phyloP scores from a whole-genome alignment of 371 early-diverging fungal genomes.

The Mucor saturninus region DNA sequence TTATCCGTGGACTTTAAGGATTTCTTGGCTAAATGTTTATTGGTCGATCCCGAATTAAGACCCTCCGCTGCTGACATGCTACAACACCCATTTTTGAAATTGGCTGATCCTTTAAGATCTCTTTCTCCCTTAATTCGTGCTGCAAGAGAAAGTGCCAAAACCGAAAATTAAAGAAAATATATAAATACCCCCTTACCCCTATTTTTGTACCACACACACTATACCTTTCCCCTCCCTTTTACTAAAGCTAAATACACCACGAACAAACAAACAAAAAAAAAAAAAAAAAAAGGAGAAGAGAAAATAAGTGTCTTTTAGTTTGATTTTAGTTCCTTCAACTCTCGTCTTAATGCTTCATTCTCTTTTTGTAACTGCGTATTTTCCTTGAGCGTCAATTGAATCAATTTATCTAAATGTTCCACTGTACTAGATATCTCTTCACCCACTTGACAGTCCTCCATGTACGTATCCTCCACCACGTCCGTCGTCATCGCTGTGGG shows the following conservation, averaged over 20 bases:
- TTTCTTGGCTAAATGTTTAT: slow-evolving; percentile 68
- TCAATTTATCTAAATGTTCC: slow-evolving; percentile 49
- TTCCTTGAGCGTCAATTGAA: slow-evolving; percentile 49
- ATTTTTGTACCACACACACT: not conserved
- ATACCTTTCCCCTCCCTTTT: not conserved
- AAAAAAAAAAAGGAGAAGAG: too few relatives aligned
- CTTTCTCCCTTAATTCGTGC: slow-evolving; percentile 32
- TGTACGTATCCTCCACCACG: too few relatives aligned
- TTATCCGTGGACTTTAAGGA: slow-evolving; percentile 66
- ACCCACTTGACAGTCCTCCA: too few relatives aligned
- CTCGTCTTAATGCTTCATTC: slow-evolving; percentile 28
- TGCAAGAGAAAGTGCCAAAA: slow-evolving; percentile 48
- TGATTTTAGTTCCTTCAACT: slow-evolving; percentile 23
- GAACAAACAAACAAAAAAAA: too few relatives aligned
- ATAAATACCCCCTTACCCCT: not conserved
- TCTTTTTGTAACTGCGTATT: slow-evolving; percentile 59
- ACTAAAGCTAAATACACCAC: too few relatives aligned
- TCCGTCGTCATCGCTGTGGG: not conserved
- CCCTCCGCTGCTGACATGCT: slow-evolving; percentile 34
- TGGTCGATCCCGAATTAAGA: slow-evolving; percentile 61
- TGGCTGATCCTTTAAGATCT: slow-evolving; percentile 30
- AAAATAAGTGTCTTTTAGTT: not conserved
- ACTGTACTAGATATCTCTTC: slow-evolving; percentile 2
- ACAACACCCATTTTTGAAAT: slow-evolving; percentile 25
- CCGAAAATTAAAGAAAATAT: slow-evolving; percentile 1